Percentiles rank a stretch among this genome's conserved stretches.
Conservation (phyloP, 306 rosid genomes). For the Prunus persica region DNA sequence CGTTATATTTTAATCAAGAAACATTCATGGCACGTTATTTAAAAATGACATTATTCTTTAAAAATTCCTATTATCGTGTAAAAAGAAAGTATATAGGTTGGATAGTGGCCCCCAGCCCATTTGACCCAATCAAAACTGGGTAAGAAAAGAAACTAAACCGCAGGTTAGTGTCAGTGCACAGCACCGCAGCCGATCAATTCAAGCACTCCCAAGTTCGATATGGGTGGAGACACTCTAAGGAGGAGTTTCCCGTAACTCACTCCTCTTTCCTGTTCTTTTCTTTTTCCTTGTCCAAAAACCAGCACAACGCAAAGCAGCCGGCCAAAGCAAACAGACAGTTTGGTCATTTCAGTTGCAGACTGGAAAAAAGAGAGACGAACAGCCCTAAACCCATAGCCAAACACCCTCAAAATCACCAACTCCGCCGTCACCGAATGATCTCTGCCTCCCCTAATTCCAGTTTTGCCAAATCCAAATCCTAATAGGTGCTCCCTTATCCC, state of each 20-base stretch:
- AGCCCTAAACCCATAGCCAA: not conserved
- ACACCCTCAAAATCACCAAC: not conserved
- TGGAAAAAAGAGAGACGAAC: not conserved
- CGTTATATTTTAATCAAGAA: not conserved
- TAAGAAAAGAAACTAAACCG: not conserved
- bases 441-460: not conserved
- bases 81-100: not conserved
- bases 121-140: not conserved
- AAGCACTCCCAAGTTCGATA: not conserved
- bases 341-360: constrained; percentile 1
- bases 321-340: constrained; percentile 2
- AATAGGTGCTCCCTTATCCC: not conserved
- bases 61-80: not conserved
- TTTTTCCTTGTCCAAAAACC: not conserved
- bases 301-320: not conserved
- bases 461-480: not conserved
- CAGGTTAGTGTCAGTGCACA: not conserved
- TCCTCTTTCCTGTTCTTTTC: not conserved
- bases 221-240: not conserved
- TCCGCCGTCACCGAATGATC: not conserved
- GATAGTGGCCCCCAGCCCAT: not conserved
- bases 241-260: not conserved
- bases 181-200: not conserved
- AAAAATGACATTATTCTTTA: not conserved
- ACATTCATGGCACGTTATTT: not conserved